Base-by-base conservation (phyloP, 2,329 filamentous ascomycete genomes). In the Botrytis squamosa region DNA sequence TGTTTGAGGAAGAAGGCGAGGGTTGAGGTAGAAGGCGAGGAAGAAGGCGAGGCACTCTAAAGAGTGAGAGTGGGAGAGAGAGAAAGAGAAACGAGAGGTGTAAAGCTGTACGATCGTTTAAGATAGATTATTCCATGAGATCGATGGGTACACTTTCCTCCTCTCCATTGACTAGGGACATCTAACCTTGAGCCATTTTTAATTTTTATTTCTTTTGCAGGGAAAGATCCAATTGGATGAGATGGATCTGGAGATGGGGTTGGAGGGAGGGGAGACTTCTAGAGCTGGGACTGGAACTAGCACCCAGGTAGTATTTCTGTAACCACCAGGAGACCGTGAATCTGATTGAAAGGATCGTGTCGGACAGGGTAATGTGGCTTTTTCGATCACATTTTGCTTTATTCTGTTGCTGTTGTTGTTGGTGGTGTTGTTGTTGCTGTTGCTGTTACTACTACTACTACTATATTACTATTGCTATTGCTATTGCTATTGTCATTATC, bases 271-370 rank as follows among this genome's bases (percentile, higher is more conserved):
- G 60, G 60, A 22, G 14, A 22, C 42, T 64, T n/a, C 38, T 29
- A 64, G 16, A 64, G 62, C 62, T 65, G n/a, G 40, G 62, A 65
- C n/a, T 46, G 18, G 40, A 22, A 46, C 62, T 64, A 44, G 62
- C 22, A n/a, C 49, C 25, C 7, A 55, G 49, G 25, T 6, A 20
- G 60, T n/a, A 40, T 25, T 36, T 66, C 63, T 66, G 63, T 66
- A 66, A 66, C 63, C 33, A 49, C 29, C 42, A 10, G 12, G n/a
- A 29, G n/a, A n/a, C 42, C 25, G 42, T 29, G 52, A 57, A 55
- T 55, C 49, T 55, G 49, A 55, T n/a, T 49, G 68, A 62, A 70
- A 42, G 57, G 62, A 46, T 46, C n/a, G 40, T 64, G 59, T 38
- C 3, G 20, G 14, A 40, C 8, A 62, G 40, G 29, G 16, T 25